Base-by-base conservation (phyloP, 441 rosid genomes). In the Gossypium schwendimanii region DNA sequence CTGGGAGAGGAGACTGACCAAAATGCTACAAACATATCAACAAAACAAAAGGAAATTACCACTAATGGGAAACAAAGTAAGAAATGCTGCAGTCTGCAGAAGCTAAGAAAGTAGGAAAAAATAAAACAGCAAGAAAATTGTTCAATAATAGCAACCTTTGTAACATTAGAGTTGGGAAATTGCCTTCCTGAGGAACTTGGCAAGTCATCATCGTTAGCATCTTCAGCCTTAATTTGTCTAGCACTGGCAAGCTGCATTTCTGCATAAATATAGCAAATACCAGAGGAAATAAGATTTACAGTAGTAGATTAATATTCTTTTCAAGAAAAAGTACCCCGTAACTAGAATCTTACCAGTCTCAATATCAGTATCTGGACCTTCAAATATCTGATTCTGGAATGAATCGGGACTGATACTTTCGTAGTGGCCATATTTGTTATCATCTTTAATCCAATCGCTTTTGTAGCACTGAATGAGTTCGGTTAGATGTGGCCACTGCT, bases 401-500 rank as follows among this genome's bases (percentile, higher is more conserved):
- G 89, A 65, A 69, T 81, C 87, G 17, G 88, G 91, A 20, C 89
- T 69, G 55, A 81, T 75, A 78, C 82, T 71, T 70, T 96, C 97
- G 49, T 89, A 93, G 67, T 91, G 97, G 23, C 99, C 99, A 76
- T 96, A 96, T 82, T 96, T 96, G 78, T 81, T 82, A 45, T 90
- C 97, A 87, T 93, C 99, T 76, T 93, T 96, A 10, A 93, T 86
- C 99, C 97, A 96, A 55, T 96, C 97, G 63, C 97, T 81, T 78
- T 78, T 88, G 58, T 91, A 93, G 79, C 98, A 96, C 17, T 90
- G 96, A 69, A 91, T 85, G 76, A 96, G 79, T 76, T 96, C 97
- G 72, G 85, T 87, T 76, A 96, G 83, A 87, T 96, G 99, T 9
- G 99, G 99, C 96, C 99, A 96, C 81, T 88, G 97, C 63, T 96